Base-by-base conservation (phyloP, 1,284 basidiomycete species). In the Papiliotrema nemorosa region DNA sequence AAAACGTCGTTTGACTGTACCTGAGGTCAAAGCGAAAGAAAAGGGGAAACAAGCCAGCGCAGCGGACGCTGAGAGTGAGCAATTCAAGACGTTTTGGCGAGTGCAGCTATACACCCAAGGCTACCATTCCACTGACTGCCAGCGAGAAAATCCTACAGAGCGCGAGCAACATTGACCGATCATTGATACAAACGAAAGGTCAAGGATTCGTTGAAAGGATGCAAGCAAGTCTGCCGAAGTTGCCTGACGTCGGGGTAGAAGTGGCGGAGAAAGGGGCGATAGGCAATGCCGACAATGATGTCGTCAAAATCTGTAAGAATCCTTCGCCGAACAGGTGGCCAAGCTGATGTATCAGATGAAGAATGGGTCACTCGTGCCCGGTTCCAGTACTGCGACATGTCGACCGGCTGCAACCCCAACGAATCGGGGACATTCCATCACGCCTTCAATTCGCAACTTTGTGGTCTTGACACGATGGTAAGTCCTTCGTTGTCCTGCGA, bases 361-460 rank as follows among this genome's bases (percentile, higher is more conserved):
- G 81, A 86, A 27, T 94, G 90, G 90, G 88, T 87, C 2, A 85
- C 77, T 24, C 77, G 80, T 52, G 81, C 82, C 25, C 79, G 89
- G 43, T 94, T 92, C 70, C 87, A 90, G 68, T 91, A 93, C 65
- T 90, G 88, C 68, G 88, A 92, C 71, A 55, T 75, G 22, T 37
- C 38, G 5, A 38, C 47, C 37, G 13, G 27, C 22, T n/a, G 16
- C 5, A n/a, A 4, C 42, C 7, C 16, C 20, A 22, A 20, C 16
- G 26, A 7, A 13, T 6, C 26, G 22, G 13, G 18, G 13, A 12
- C 9, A 4, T 26, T 24, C 21, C 33, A 35, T 14, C 36, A 27
- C 7, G 41, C 41, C 24, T 26, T 22, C 36, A 47, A 57, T 44
- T 38, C 42, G 3, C 13, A 37, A 2, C 57, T 66, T 18, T 29